Conservation (phyloP, 345 rosid species). For the Reutealis trisperma region DNA sequence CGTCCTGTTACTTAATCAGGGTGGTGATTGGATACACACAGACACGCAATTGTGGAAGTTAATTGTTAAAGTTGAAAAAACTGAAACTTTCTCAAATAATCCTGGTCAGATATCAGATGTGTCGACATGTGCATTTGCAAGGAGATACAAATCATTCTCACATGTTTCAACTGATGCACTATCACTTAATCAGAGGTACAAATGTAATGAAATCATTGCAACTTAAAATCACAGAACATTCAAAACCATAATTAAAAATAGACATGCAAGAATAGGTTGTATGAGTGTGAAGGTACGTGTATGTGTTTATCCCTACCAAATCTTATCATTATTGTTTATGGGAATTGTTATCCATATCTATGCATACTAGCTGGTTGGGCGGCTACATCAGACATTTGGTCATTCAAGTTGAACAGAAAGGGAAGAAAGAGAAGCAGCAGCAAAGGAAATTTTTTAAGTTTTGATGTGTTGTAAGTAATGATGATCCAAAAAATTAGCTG, state of each 20-base stretch:
- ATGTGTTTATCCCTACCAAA: not conserved
- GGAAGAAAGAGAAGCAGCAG: not conserved
- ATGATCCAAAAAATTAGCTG: not conserved
- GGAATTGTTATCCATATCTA: not conserved
- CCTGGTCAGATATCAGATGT: not conserved
- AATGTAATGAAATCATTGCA: not conserved
- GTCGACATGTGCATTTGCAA: not conserved
- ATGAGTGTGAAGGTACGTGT: no score
- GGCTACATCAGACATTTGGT: not conserved
- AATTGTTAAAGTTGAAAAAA: not conserved
- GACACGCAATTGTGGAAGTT: not conserved
- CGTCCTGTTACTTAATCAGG: not conserved
- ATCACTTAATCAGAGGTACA: not conserved
- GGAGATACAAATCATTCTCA: not conserved
- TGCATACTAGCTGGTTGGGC: not conserved
- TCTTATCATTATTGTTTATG: not conserved
- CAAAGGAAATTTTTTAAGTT: not conserved
- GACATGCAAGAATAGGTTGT: not conserved
- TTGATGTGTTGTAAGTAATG: not conserved
- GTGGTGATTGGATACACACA: not conserved
- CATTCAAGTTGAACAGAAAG: not conserved
- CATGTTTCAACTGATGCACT: not conserved
- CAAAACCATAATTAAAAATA: not conserved
- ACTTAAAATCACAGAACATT: not conserved
- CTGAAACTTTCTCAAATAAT: not conserved